A percentile compares a stretch with the other conserved stretches of the same genome.
Conservation (phyloP, 2,329 filamentous ascomycete species). For the Pyrenophora tritici-repentis region DNA sequence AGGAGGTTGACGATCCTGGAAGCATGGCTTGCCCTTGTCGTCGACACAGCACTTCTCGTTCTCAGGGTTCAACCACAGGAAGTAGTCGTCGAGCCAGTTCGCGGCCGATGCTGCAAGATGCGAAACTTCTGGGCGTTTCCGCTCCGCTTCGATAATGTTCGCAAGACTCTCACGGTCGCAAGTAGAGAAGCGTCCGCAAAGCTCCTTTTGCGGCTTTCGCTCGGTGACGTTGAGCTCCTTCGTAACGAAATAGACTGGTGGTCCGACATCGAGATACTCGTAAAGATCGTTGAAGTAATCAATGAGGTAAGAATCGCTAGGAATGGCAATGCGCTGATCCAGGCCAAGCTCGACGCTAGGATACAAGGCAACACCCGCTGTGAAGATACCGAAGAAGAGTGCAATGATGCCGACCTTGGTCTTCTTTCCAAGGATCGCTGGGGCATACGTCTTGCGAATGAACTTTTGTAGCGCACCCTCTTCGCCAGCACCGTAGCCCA, state of each 20-base stretch:
- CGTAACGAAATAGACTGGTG: conserved; percentile 95
- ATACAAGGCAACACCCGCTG: conserved; percentile 80
- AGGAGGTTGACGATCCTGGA: conserved; percentile 72
- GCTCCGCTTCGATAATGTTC: conserved; percentile 91
- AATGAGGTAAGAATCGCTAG: conserved; percentile 91
- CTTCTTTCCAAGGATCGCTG: conserved; percentile 76
- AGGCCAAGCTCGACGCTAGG: conserved; percentile 85
- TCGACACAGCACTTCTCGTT: conserved; percentile 73
- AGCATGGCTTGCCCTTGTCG: conserved; percentile 69
- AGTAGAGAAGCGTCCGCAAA: conserved; percentile 89
- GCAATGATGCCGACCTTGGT: conserved; percentile 77
- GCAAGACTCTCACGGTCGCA: conserved; percentile 83
- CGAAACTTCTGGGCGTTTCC: conserved; percentile 84
- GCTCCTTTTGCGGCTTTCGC: conserved; percentile 75
- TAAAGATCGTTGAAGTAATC: conserved; percentile 97
- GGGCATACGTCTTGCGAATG: conserved; percentile 88
- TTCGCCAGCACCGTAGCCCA: conserved; percentile 75
- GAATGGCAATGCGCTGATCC: conserved; percentile 93
- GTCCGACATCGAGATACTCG: conserved; percentile 86
- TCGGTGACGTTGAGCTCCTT: conserved; percentile 78
- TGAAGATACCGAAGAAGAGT: conserved; percentile 85
- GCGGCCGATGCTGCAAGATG: conserved; percentile 88
- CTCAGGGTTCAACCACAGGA: conserved; percentile 89
- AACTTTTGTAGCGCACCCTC: conserved; percentile 84
- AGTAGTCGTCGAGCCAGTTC: conserved; percentile 96